Evolutionary conservation across 1,284 basidiomycete genomes (phyloP).

Genomic region (Phellinidium pouzarii): DNA sequence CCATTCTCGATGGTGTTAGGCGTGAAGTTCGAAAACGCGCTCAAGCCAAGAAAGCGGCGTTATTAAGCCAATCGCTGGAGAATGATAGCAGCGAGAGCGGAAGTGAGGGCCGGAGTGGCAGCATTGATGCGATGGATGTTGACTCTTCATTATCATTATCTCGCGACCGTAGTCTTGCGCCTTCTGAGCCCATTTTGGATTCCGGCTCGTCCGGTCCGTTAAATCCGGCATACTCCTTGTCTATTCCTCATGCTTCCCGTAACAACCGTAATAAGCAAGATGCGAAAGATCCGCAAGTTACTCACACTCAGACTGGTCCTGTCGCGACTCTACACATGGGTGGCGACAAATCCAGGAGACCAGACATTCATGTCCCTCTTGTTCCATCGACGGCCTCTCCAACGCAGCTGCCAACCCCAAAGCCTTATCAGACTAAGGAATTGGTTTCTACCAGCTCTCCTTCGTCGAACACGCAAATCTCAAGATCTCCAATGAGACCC

Average conservation of each 20-base stretch:
- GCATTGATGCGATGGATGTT: conserved; percentile 28
- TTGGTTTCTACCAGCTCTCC: neutral
- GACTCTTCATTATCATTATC: conserved; percentile 19
- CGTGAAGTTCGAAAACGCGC: conserved; percentile 44
- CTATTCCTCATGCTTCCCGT: neutral
- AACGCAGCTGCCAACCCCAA: neutral
- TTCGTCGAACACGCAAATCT: neutral
- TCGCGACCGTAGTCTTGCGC: neutral
- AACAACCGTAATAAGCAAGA: neutral
- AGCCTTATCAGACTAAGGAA: neutral
- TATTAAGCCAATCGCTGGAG: conserved; percentile 17
- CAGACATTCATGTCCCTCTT: conserved; percentile 14
- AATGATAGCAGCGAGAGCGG: conserved; percentile 22
- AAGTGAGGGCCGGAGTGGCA: conserved; percentile 16
- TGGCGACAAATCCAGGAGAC: neutral
- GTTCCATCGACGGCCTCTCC: neutral
- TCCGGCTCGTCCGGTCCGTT: neutral
- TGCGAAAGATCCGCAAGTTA: neutral
- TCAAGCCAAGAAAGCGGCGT: conserved; percentile 27
- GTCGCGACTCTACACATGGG: conserved; percentile 13
- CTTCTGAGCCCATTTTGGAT: neutral
- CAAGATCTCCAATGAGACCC: neutral
- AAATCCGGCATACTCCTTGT: neutral
- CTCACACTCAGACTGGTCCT: conserved; percentile 3
- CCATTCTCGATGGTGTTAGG: conserved; percentile 73